A percentile compares a stretch with the other conserved stretches of the same genome.
phyloP scores from a whole-genome alignment of 352 stramenopile species.

The Phytophthora ramorum region DNA sequence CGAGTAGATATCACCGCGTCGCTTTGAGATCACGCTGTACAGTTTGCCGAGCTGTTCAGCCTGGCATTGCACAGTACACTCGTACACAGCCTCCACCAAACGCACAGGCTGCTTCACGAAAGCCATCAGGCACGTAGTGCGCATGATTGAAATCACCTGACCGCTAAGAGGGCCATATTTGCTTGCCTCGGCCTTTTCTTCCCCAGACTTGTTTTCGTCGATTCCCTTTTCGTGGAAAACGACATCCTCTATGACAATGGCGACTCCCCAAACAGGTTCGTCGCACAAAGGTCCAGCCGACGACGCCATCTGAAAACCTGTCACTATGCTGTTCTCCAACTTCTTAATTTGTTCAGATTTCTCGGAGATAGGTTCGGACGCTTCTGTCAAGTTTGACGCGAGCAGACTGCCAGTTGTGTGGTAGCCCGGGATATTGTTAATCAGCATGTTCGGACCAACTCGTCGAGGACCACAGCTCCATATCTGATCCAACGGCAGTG shows the following conservation, averaged over 20 bases:
- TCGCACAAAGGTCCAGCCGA: conserved; percentile 88
- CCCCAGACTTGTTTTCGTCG: conserved; percentile 32
- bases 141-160: conserved; percentile 86
- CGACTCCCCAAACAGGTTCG: conserved; percentile 91
- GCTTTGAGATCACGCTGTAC: conserved; percentile 94
- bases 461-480: conserved; percentile 82
- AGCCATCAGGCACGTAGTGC: conserved; percentile 69
- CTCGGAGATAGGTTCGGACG: conserved; percentile 9
- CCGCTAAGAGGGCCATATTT: conserved; percentile 80
- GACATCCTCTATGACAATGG: conserved; percentile 89
- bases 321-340: conserved; percentile 84
- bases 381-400: background rate
- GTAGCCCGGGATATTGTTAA: conserved; percentile 76
- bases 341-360: conserved; percentile 51
- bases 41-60: conserved; percentile 94
- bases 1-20: conserved; percentile 89
- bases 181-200: conserved; percentile 34
- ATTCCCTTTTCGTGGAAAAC: conserved; percentile 54
- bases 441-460: conserved; percentile 76
- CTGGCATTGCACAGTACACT: conserved; percentile 88
- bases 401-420: conserved; percentile 29
- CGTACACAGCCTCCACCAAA: conserved; percentile 92
- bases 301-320: conserved; percentile 85
- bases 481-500: conserved; percentile 58
- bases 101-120: conserved; percentile 90